Evolutionary conservation across 1,139 yeast species (phyloP), one percentile per base, ranked within the genome.

Genomic region (Magnusiomyces fungicola): DNA sequence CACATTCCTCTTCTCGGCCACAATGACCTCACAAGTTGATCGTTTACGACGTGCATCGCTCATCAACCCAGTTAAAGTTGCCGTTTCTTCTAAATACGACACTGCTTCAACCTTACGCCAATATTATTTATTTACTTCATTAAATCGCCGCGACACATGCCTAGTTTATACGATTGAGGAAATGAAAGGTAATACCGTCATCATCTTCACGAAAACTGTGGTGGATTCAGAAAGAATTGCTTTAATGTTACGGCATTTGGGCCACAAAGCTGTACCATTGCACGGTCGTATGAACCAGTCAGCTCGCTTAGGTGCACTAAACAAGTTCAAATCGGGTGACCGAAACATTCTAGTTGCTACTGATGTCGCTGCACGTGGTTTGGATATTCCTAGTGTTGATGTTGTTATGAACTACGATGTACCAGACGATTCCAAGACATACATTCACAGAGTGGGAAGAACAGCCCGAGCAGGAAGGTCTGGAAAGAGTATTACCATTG

Each of bases 371-470:
- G 96, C 98, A 1, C 80, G 98, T 70, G 98, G 98, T 52, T 76
- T 92, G 57, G 98, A 92, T 76, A 92, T 92, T 55, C 98, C 98
- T 5, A 75, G 84, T 24, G 98, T 92, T 40, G 98, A 92, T 66
- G 75, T 87, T 49, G 98, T 92, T 45, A 76, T 92, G 54, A 92
- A 92, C 67, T 92, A 88, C 64, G 96, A 90, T 64, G 89, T 92
- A 30, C 99, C 98, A 14, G 92, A 95, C 10, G 97, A 94, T 62
- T 89, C 97, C n/a, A 94, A 94, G 63, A 95, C 97, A 1, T 92
- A 94, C 61, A 90, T 94, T 58, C 98, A 92, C 67, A 77, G 98
- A 63, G 98, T 92, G 19, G 98, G 98, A 67, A 84, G 99, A 73
- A 92, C 98, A 1, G 99, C 98, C 57, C 83, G 99, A 74, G 96